Conservation (phyloP, 2,329 filamentous ascomycete species). For the Curvularia eragrostidis region DNA sequence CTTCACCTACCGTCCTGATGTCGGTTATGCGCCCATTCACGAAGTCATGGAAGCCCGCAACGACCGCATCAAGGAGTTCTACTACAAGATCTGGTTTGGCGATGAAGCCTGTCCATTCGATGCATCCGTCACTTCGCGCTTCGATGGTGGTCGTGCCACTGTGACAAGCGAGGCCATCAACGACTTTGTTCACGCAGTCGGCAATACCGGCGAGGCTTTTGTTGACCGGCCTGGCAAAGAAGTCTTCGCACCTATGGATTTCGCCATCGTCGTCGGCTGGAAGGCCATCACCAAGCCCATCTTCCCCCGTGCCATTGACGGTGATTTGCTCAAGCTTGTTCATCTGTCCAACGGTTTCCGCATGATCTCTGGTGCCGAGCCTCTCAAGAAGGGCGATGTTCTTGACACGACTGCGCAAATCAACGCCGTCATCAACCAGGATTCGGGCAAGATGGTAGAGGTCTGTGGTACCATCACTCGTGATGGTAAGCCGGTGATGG, state of each 20-base stretch:
- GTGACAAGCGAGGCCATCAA: slow-evolving; percentile 94
- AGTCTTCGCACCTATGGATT: slow-evolving; percentile 97
- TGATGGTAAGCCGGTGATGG: slow-evolving; percentile 87
- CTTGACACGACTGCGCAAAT: slow-evolving; percentile 93
- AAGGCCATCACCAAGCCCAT: slow-evolving; percentile 99
- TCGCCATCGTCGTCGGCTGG: slow-evolving; percentile 97
- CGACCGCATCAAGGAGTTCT: slow-evolving; percentile 98
- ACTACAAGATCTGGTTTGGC: slow-evolving; percentile 98
- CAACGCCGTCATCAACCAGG: slow-evolving; percentile 97
- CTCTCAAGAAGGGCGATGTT: slow-evolving; percentile 92
- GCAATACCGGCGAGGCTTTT: slow-evolving; percentile 96
- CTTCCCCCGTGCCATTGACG: slow-evolving; percentile 95
- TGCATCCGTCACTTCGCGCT: slow-evolving; percentile 81
- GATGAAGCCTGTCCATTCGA: slow-evolving; percentile 84
- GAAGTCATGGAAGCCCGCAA: slow-evolving; percentile 97
- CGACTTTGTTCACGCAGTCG: slow-evolving; percentile 98
- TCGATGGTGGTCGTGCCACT: slow-evolving; percentile 85
- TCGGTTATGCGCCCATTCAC: slow-evolving; percentile 94
- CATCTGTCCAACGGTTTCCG: slow-evolving; percentile 97
- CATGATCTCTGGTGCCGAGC: slow-evolving; percentile 95
- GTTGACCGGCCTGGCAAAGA: slow-evolving; percentile 94
- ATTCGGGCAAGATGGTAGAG: slow-evolving; percentile 99
- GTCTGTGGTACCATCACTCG: slow-evolving; percentile 96
- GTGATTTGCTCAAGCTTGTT: slow-evolving; percentile 93
- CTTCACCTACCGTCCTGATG: slow-evolving; percentile 93